A percentile compares a stretch with the other conserved stretches of the same genome.
Conservation (phyloP, 1,284 basidiomycete species). For the Flammula alnicola region DNA sequence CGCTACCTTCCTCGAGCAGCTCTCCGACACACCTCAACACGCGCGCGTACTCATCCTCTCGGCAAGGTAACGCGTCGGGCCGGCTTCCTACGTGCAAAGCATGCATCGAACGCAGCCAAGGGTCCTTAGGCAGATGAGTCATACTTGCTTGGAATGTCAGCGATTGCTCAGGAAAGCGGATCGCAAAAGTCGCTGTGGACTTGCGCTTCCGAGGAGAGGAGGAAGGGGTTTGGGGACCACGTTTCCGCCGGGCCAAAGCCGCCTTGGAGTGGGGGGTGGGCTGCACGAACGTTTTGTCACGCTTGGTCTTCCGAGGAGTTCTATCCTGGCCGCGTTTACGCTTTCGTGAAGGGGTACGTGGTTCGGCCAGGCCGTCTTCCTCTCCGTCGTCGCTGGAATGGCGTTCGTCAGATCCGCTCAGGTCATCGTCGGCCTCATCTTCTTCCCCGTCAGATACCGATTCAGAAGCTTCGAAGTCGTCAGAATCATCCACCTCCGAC, state of each 20-base stretch:
- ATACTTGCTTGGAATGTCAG: slow-evolving; percentile 23
- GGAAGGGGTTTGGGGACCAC: background rate
- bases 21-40: slow-evolving; percentile 84
- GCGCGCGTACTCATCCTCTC: slow-evolving; percentile 85
- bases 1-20: slow-evolving; percentile 89
- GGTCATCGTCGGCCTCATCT: slow-evolving; percentile 12
- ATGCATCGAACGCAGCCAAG: slow-evolving; percentile 86
- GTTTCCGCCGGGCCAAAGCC: slow-evolving; percentile 22
- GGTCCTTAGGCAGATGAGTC: slow-evolving; percentile 55
- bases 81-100: slow-evolving; percentile 93
- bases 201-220: slow-evolving; percentile 25
- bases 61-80: slow-evolving; percentile 89
- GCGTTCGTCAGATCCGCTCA: slow-evolving; percentile 8
- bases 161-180: slow-evolving; percentile 22
- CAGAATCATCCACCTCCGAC: slow-evolving; percentile 23
- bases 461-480: slow-evolving; percentile 17
- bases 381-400: slow-evolving; percentile 16
- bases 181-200: slow-evolving; percentile 22
- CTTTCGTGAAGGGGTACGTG: slow-evolving; percentile 30
- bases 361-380: slow-evolving; percentile 15
- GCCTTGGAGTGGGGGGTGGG: slow-evolving; percentile 38
- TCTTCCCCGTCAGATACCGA: slow-evolving; percentile 17
- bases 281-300: slow-evolving; percentile 28
- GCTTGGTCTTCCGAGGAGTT: slow-evolving; percentile 27
- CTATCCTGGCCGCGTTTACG: slow-evolving; percentile 20